Evolutionary conservation across 164 flowering plant species (phyloP).

Genomic region (Kalanchoe fedtschenkoi): DNA sequence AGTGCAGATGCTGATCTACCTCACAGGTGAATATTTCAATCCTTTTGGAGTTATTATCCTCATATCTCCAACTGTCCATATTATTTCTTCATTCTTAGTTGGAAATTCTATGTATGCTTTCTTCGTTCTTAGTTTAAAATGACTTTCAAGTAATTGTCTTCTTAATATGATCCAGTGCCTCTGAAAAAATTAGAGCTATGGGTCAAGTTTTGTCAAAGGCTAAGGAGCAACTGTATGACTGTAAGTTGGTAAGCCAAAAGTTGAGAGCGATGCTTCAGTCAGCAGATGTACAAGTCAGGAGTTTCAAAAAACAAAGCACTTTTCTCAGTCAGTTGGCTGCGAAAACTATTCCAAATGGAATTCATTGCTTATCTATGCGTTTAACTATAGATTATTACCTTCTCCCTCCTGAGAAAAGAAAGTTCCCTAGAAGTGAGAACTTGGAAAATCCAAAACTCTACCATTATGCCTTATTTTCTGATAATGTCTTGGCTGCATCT

Average conservation of each 20-base stretch:
- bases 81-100: neutral
- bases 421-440: constrained; percentile 81
- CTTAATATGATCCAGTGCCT: constrained; percentile 40
- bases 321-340: constrained; percentile 95
- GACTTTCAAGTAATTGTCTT: neutral
- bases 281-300: constrained; percentile 93
- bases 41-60: neutral
- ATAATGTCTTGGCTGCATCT: constrained; percentile 97
- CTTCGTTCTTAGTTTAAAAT: neutral
- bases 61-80: neutral
- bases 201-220: constrained; percentile 87
- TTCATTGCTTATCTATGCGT: constrained; percentile 95
- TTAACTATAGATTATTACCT: constrained; percentile 87
- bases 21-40: constrained; percentile 38
- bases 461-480: constrained; percentile 97
- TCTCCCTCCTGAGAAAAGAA: constrained; percentile 75
- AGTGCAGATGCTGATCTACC: constrained; percentile 72
- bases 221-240: constrained; percentile 74
- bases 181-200: constrained; percentile 80
- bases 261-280: constrained; percentile 98
- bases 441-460: constrained; percentile 77
- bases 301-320: constrained; percentile 97
- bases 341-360: constrained; percentile 91
- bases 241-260: constrained; percentile 78
- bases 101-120: too few species aligned